A percentile compares a stretch with the other conserved stretches of the same genome.
These are phyloP conservation scores for Letharia lupina DNA, from an alignment of 495 filamentous ascomycete species.

Conservation along the genomic window DNA sequence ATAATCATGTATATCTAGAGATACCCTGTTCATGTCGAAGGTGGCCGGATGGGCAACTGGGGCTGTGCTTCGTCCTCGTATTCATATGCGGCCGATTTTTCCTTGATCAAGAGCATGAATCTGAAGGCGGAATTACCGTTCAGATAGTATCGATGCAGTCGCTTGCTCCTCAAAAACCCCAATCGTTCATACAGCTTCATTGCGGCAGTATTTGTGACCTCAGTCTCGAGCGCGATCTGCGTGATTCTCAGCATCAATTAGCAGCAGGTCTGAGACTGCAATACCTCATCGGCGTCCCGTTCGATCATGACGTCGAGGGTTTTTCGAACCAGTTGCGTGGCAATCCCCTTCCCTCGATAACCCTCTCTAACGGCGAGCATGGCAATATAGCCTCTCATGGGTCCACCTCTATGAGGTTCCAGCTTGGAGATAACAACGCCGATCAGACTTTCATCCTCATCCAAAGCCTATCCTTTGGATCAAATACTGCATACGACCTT, in stretches of 20 bases:
- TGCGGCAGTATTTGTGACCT: constrained; percentile 85
- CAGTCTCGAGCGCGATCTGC: constrained; percentile 87
- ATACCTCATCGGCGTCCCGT: constrained; percentile 76
- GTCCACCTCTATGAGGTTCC: constrained; percentile 73
- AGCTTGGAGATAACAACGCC: constrained; percentile 97
- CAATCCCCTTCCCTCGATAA: constrained; percentile 80
- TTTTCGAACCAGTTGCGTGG: constrained; percentile 77
- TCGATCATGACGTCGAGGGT: constrained; percentile 88
- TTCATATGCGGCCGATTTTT: constrained; percentile 39
- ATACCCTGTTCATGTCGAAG: constrained; percentile 22
- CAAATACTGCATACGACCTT: neutral
- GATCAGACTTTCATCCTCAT: constrained; percentile 48
- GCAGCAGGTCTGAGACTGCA: constrained; percentile 15
- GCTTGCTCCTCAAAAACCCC: constrained; percentile 88
- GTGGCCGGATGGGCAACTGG: constrained; percentile 16
- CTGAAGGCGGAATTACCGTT: constrained; percentile 94
- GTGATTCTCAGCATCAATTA: neutral
- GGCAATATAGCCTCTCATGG: constrained; percentile 90
- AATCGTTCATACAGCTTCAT: constrained; percentile 91
- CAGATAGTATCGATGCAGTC: constrained; percentile 89
- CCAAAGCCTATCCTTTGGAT: constrained; percentile 51
- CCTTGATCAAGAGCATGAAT: constrained; percentile 74
- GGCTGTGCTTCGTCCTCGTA: constrained; percentile 33
- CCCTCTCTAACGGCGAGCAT: constrained; percentile 85
- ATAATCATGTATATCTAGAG: neutral